Conservation (phyloP, 768 basidiomycete genomes). For the Heimioporus sp. region DNA sequence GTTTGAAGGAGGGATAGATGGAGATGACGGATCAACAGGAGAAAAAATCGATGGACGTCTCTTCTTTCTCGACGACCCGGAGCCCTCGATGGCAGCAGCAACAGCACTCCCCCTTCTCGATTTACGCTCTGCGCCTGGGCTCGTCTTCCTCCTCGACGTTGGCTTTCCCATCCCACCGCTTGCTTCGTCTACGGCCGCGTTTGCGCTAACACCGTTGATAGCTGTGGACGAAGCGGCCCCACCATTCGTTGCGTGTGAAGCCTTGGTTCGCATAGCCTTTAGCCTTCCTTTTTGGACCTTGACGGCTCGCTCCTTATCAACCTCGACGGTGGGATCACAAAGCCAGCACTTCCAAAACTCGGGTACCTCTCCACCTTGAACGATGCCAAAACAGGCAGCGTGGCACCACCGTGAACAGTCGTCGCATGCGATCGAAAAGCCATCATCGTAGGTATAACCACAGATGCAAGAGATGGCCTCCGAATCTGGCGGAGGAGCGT, state of each 20-base stretch:
- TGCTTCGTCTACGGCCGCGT: conserved; percentile 17
- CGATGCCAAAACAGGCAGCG: conserved; percentile 71
- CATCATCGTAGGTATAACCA: conserved; percentile 71
- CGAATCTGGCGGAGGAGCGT: conserved; percentile 30
- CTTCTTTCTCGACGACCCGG: conserved; percentile 35
- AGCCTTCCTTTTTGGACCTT: conserved; percentile 42
- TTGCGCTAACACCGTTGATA: conserved; percentile 16
- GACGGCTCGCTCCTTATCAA: conserved; percentile 48
- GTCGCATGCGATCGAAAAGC: conserved; percentile 86
- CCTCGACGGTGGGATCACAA: conserved; percentile 48
- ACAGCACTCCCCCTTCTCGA: conserved; percentile 34
- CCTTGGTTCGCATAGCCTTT: conserved; percentile 28
- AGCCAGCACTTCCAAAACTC: conserved; percentile 79
- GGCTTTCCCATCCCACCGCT: conserved; percentile 19
- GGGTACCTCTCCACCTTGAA: conserved; percentile 51
- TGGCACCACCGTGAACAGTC: conserved; percentile 82
- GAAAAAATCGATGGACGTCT: conserved; percentile 38
- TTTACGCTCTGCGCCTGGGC: conserved; percentile 41
- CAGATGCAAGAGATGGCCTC: conserved; percentile 74
- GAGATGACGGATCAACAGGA: conserved; percentile 18
- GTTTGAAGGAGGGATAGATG: conserved; percentile 11
- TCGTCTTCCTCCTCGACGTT: conserved; percentile 32
- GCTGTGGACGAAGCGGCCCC: conserved; percentile 12
- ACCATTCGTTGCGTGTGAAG: conserved; percentile 26
- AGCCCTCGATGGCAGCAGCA: conserved; percentile 35